These are phyloP conservation scores for Diplotaxis tenuifolia DNA, from an alignment of 345 rosid species.

Conservation along the genomic window DNA sequence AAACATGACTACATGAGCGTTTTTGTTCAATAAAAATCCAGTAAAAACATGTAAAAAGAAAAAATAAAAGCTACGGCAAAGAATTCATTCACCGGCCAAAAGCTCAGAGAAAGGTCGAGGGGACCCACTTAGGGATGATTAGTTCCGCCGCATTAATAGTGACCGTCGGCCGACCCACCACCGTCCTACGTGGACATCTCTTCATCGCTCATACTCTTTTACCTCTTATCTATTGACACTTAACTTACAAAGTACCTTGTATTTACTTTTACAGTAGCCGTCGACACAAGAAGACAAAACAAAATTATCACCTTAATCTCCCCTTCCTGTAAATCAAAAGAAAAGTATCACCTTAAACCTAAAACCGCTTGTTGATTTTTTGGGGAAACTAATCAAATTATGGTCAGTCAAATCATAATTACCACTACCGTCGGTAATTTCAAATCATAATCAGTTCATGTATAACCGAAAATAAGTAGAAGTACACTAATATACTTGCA, in stretches of 20 bases:
- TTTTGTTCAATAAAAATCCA: not conserved
- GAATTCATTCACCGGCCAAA: conserved; percentile 33
- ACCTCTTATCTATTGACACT: not conserved
- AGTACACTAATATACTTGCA: not conserved
- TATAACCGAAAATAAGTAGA: not conserved
- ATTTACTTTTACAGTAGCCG: not conserved
- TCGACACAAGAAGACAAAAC: not conserved
- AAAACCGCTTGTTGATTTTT: conserved; percentile 5
- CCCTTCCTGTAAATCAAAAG: too few species aligned
- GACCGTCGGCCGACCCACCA: conserved; percentile 77
- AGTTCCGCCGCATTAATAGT: conserved; percentile 74
- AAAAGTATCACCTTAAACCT: not conserved
- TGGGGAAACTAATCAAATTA: conserved; percentile 17
- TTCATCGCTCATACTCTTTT: not conserved
- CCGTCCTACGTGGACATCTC: conserved; percentile 75
- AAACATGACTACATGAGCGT: too few species aligned
- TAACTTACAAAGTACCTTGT: not conserved
- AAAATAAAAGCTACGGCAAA: not conserved
- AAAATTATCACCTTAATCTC: not conserved
- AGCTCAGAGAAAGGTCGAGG: conserved; percentile 35
- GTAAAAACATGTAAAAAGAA: not conserved
- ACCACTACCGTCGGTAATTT: conserved; percentile 13
- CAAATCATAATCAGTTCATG: conserved; percentile 16
- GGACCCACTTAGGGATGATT: conserved; percentile 55
- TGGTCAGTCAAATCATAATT: conserved; percentile 16